Evolutionary conservation across 805 yeast genomes (phyloP), one percentile per base, ranked within the genome.

Genomic region (Blastobotrys robertii): DNA sequence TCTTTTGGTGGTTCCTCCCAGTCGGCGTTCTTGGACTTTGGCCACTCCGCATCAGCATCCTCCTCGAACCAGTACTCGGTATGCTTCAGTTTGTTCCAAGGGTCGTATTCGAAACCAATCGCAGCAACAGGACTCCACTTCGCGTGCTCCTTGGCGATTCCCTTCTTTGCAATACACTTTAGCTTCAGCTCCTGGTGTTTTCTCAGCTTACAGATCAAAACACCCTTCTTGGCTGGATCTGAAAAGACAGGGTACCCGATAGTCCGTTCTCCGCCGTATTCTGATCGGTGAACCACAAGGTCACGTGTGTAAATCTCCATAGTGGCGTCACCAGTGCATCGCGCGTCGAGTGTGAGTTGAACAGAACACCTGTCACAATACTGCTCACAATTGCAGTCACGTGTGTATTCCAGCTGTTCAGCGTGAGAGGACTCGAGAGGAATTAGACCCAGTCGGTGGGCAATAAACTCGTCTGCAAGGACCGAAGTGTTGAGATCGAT

Each of bases 61-160:
- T 79, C 90, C 65, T 92, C 98, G 61, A 82, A 85, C 99, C 99
- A 92, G 59, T 76, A 84, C 55, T 87, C 95, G 0, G 98, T 92
- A 62, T 92, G 98, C 59, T 84, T 81, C 56, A 92, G 72, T 65
- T 90, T 92, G 66, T 92, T 92, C 94, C 95, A 90, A n/a, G 99
- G 98, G 58, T 90, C 98, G 59, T 90, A 90, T 63, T 90, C 98
- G 56, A 90, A 90, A 13, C 94, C 97, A 43, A 90, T 76, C 15
- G 97, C 97, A 0, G 97, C 75, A 52, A 94, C 83, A 9, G 98
- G 97, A 5, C 92, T 81, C 99, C 99, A 92, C 59, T 92, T 92
- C 39, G 98, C 96, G 60, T 92, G 99, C 62, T 92, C 99, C 62
- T 88, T 88, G 39, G 95, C 84, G 46, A 87, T 87, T 36, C 97